Conservation (phyloP, 257 asterid genomes). For the Cruciata laevipes region DNA sequence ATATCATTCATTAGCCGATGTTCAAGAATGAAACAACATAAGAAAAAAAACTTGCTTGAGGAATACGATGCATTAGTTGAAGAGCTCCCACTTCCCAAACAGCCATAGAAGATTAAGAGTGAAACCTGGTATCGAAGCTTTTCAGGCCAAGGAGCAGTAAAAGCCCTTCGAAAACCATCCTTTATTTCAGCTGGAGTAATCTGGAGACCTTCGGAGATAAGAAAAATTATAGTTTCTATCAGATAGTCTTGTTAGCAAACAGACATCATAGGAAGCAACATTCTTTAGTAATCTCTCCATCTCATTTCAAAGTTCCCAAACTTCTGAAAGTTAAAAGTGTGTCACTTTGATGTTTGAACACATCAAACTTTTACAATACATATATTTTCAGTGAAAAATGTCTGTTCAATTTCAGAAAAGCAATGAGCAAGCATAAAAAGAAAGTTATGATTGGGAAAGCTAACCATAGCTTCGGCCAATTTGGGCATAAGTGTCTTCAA, state of each 20-base stretch:
- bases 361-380: too few relatives aligned
- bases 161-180: conserved; percentile 81
- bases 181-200: conserved; percentile 64
- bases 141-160: conserved; percentile 86
- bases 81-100: not conserved
- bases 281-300: not conserved
- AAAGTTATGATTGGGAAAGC: not conserved
- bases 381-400: too few relatives aligned
- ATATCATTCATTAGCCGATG: not conserved
- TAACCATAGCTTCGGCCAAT: conserved; percentile 79
- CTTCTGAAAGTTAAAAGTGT: not conserved
- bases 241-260: not conserved
- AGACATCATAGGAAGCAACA: not conserved
- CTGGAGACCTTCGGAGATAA: conserved; percentile 44
- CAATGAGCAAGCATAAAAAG: not conserved
- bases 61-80: not conserved
- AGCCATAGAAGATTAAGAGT: conserved; percentile 6
- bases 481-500: conserved; percentile 58
- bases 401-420: not conserved
- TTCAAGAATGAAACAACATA: not conserved
- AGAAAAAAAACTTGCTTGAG: not conserved
- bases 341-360: too few relatives aligned
- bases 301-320: not conserved
- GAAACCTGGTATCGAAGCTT: conserved; percentile 90
- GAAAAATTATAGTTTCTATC: not conserved